These are phyloP conservation scores for Hypoxylon perforatum DNA, from an alignment of 495 filamentous ascomycete species.

Conservation along the genomic window DNA sequence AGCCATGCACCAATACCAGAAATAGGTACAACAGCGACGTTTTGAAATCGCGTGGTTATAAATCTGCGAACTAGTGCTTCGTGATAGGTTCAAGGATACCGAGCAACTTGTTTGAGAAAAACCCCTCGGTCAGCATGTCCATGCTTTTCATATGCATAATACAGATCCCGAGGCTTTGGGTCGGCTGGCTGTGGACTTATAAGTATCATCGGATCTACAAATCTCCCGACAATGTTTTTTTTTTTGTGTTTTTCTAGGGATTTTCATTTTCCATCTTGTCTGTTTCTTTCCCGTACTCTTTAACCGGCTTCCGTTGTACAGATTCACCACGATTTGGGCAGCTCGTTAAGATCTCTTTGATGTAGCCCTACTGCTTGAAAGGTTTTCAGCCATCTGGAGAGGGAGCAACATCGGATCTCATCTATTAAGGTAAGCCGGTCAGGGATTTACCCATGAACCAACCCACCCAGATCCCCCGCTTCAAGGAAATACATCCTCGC, in stretches of 20 bases:
- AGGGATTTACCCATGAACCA: slow-evolving; percentile 15
- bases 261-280: neutral
- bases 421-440: slow-evolving; percentile 29
- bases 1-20: neutral
- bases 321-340: neutral
- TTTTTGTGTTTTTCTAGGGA: neutral
- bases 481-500: slow-evolving; percentile 2
- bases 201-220: slow-evolving; percentile 20
- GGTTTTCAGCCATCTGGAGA: neutral
- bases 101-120: neutral
- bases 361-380: neutral
- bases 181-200: neutral
- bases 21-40: neutral
- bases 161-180: slow-evolving; percentile 21
- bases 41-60: neutral
- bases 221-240: neutral
- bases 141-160: slow-evolving; percentile 15
- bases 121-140: neutral
- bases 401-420: slow-evolving; percentile 17
- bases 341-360: neutral
- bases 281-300: neutral
- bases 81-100: neutral
- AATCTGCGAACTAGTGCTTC: neutral
- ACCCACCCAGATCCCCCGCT: slow-evolving; percentile 19
- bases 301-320: neutral